phyloP scores from a whole-genome alignment of 441 rosid species.

The Melianthus villosus region DNA sequence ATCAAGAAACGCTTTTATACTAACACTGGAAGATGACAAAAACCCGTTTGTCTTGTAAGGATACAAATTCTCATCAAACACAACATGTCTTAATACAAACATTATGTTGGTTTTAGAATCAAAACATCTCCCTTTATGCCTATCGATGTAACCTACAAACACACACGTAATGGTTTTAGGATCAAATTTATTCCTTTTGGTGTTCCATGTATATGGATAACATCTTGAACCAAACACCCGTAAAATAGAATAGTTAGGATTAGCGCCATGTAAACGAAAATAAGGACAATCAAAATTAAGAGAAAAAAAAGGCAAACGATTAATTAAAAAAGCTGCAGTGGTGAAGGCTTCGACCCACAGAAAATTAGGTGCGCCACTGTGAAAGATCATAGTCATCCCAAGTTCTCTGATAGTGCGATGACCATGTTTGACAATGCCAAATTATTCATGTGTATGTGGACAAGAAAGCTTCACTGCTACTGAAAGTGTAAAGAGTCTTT shows the following conservation, averaged over 20 bases:
- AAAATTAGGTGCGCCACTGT: background rate
- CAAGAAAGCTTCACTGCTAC: background rate
- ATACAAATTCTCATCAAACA: too few relatives aligned
- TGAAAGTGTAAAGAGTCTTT: background rate
- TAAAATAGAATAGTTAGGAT: background rate
- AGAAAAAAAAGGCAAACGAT: conserved; percentile 1
- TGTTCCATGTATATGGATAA: too few relatives aligned
- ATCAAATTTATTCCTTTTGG: too few relatives aligned
- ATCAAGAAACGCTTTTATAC: too few relatives aligned
- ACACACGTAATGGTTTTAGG: too few relatives aligned
- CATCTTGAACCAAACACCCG: background rate
- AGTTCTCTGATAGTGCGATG: background rate
- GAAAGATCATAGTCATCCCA: conserved; percentile 1
- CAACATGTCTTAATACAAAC: too few relatives aligned
- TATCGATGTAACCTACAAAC: too few relatives aligned
- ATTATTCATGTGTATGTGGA: conserved; percentile 2
- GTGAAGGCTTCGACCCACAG: conserved; percentile 4
- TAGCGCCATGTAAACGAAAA: background rate
- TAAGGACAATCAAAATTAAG: conserved; percentile 1
- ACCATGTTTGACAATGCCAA: background rate
- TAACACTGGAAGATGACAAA: too few relatives aligned
- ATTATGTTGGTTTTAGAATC: too few relatives aligned
- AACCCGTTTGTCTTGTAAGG: too few relatives aligned
- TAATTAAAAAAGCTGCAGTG: background rate
- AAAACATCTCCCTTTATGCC: too few relatives aligned